A percentile compares a stretch with the other conserved stretches of the same genome.
phyloP scores from a whole-genome alignment of 2,329 filamentous ascomycete species.

The Calonectria hongkongensis region DNA sequence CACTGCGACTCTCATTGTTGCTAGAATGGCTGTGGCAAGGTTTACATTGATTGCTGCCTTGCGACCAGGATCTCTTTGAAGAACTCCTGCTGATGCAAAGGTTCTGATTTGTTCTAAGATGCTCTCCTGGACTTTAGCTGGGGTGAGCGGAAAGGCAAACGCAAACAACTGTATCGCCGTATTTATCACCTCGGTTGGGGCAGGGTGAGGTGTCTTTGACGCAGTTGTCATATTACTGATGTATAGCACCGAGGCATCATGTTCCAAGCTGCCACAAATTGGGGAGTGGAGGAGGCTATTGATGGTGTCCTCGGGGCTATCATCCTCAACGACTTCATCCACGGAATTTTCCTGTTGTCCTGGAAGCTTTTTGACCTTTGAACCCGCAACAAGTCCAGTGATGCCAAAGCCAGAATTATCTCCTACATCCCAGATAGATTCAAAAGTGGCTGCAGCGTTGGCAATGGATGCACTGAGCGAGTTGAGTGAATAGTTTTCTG shows the following conservation, averaged over 20 bases:
- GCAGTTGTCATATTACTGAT: conserved; percentile 68
- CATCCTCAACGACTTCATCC: conserved; percentile 69
- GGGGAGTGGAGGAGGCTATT: conserved; percentile 79
- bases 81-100: conserved; percentile 85
- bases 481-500: conserved; percentile 89
- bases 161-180: conserved; percentile 95
- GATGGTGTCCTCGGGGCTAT: conserved; percentile 78
- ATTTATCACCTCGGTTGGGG: conserved; percentile 95
- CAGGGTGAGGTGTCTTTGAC: conserved; percentile 79
- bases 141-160: conserved; percentile 91
- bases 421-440: conserved; percentile 94
- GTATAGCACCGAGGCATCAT: conserved; percentile 91
- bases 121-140: conserved; percentile 94
- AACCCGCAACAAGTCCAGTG: conserved; percentile 87
- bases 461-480: conserved; percentile 94
- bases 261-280: conserved; percentile 88
- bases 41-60: conserved; percentile 95
- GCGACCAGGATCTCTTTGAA: conserved; percentile 90
- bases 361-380: conserved; percentile 81
- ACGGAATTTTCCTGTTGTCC: conserved; percentile 77
- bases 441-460: conserved; percentile 90
- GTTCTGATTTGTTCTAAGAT: conserved; percentile 95
- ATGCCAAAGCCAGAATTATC: conserved; percentile 98
- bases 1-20: conserved; percentile 87
- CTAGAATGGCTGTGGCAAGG: conserved; percentile 86